phyloP scores from a whole-genome alignment of 352 stramenopile genomes.

The Thraustotheca clavata region DNA sequence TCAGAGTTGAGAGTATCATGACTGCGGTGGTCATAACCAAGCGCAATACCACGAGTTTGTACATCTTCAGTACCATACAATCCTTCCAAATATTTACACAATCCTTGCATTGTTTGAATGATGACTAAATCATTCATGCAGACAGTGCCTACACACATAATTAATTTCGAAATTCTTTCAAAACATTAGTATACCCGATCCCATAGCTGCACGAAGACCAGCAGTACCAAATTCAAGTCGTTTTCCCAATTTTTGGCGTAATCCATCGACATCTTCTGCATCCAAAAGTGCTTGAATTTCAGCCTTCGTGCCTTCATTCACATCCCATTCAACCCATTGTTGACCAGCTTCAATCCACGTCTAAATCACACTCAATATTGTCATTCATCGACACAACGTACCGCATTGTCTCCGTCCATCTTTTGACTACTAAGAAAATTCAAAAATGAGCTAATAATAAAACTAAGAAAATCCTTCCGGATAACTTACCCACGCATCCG shows the following conservation, averaged over 20 bases:
- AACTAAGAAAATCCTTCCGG: background rate
- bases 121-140: conserved; percentile 92
- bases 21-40: conserved; percentile 88
- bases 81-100: conserved; percentile 78
- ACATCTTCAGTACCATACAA: conserved; percentile 55
- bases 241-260: conserved; percentile 66
- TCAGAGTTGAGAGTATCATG: conserved; percentile 74
- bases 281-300: conserved; percentile 58
- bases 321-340: conserved; percentile 82
- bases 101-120: conserved; percentile 74
- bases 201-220: conserved; percentile 85
- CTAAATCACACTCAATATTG: conserved; percentile 9
- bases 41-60: conserved; percentile 69
- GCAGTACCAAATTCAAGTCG: conserved; percentile 90
- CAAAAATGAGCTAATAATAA: background rate
- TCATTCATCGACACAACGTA: background rate
- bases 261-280: conserved; percentile 33
- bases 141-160: conserved; percentile 29
- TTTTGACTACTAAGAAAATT: background rate
- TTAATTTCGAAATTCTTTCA: no score
- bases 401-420: background rate
- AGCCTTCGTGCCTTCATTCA: conserved; percentile 66
- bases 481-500: background rate
- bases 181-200: conserved; percentile 42
- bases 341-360: conserved; percentile 34